A percentile compares a stretch with the other conserved stretches of the same genome.
Evolutionary conservation across 305 asterid species (phyloP).

Genomic region (Solanum chacoense): DNA sequence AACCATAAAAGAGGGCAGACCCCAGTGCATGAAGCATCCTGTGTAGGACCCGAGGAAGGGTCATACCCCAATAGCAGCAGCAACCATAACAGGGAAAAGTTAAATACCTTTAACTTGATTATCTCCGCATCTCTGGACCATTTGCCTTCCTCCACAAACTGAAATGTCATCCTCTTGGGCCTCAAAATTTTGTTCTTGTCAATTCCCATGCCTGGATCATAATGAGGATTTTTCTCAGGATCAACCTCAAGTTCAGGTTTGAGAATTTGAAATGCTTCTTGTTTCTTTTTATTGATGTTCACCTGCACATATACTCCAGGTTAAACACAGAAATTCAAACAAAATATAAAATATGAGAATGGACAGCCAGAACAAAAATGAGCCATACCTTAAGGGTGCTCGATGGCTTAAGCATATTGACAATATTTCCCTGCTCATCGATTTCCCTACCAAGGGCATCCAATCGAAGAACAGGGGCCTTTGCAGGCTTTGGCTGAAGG

Average conservation of each 20-base stretch:
- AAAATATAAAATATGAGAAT: neutral
- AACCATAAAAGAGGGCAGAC: neutral
- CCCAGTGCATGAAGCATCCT: neutral
- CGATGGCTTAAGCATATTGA: constrained; percentile 63
- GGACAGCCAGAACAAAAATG: neutral
- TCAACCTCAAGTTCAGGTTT: constrained; percentile 93
- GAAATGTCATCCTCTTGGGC: constrained; percentile 76
- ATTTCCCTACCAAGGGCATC: constrained; percentile 91
- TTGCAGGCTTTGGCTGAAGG: constrained; percentile 80
- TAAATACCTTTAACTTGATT: constrained; percentile 61
- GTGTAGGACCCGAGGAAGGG: neutral
- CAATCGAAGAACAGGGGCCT: constrained; percentile 86
- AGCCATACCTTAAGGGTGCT: constrained; percentile 82
- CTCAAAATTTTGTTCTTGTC: constrained; percentile 73
- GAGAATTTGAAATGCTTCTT: constrained; percentile 87
- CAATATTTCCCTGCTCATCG: constrained; percentile 88
- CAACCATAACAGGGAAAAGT: neutral
- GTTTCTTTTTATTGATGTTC: constrained; percentile 87
- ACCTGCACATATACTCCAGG: constrained; percentile 35
- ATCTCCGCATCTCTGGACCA: constrained; percentile 91
- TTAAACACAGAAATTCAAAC: neutral
- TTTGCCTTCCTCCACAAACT: constrained; percentile 97
- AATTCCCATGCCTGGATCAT: constrained; percentile 76
- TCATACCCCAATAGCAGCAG: neutral
- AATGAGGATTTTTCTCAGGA: constrained; percentile 77